Evolutionary conservation across 331 rosid species (phyloP), one percentile per base, ranked within the genome.

Genomic region (Arachis monticola): DNA sequence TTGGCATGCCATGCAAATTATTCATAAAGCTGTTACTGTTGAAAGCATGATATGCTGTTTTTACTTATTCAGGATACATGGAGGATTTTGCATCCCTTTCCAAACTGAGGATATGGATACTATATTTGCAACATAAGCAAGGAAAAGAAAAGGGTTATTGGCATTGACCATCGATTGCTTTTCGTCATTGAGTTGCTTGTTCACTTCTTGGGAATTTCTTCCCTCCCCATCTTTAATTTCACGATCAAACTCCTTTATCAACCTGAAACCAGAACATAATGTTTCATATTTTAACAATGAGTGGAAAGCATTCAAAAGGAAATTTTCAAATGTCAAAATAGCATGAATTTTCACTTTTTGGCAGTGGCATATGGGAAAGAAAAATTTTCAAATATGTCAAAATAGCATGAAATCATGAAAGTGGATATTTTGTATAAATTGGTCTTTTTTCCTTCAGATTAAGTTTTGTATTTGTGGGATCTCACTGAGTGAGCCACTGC

Each of bases 171-270:
- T 86, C 6, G 96, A 87, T 81, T 95, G 99, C 70, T 92, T 92
- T 88, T 92, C 99, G 58, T 95, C 99, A 73, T 95, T 95, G 67
- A 95, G 96, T 83, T 92, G 99, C 88, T 92, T 95, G 79, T 85
- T 90, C 90, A 87, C 92, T 58, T 95, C 98, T 50, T 90, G 87
- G 67, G 99, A 77, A 86, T 87, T 92, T 83, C 81, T 85, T 63
- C 86, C 88, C 82, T 89, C 99, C 78, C 84, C 99, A 27, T 95
- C 99, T 84, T 95, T 95, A 75, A 89, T 67, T 85, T 92, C 97
- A 64, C 96, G 94, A 80, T 95, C 99, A 83, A 86, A 89, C 83
- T 95, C 99, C 84, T 92, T 95, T 60, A 95, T 87, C 83, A 92
- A 80, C 78, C 99, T 95, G 90, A 74, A 71, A 76, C 32, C 74